Evolutionary conservation across 2,329 filamentous ascomycete genomes (phyloP).

Genomic region (Penicillium sp.): DNA sequence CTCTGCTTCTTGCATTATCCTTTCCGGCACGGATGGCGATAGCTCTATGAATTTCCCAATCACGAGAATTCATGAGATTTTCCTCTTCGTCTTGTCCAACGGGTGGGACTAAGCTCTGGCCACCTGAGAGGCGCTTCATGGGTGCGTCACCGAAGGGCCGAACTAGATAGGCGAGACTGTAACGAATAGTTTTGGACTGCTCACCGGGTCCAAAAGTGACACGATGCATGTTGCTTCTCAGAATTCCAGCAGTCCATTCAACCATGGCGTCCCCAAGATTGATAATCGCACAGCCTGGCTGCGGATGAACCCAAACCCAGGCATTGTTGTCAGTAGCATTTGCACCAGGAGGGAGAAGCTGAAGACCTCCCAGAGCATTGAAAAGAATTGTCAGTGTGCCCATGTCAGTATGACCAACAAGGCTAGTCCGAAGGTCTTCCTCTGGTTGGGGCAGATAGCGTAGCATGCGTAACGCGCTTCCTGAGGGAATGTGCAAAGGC

Average conservation of each 20-base stretch:
- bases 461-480: neutral
- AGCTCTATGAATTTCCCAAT: constrained; percentile 9
- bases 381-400: constrained; percentile 9
- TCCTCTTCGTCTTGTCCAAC: constrained; percentile 8
- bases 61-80: constrained; percentile 2
- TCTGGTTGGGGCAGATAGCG: constrained; percentile 4
- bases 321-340: constrained; percentile 3
- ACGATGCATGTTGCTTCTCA: constrained; percentile 10
- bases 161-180: constrained; percentile 9
- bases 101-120: constrained; percentile 1
- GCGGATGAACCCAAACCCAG: constrained; percentile 3
- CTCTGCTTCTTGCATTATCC: constrained; percentile 5
- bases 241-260: constrained; percentile 7
- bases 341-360: neutral
- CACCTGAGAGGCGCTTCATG: constrained; percentile 7
- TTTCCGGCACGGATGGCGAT: constrained; percentile 1
- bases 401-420: constrained; percentile 7
- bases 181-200: neutral
- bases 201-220: constrained; percentile 6
- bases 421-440: constrained; percentile 2
- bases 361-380: constrained; percentile 6
- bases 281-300: constrained; percentile 7
- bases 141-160: constrained; percentile 1
- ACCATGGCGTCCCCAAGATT: constrained; percentile 13
- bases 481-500: neutral